Conservation (phyloP, 1,284 basidiomycete species). For the Ceratobasidium sp. region DNA sequence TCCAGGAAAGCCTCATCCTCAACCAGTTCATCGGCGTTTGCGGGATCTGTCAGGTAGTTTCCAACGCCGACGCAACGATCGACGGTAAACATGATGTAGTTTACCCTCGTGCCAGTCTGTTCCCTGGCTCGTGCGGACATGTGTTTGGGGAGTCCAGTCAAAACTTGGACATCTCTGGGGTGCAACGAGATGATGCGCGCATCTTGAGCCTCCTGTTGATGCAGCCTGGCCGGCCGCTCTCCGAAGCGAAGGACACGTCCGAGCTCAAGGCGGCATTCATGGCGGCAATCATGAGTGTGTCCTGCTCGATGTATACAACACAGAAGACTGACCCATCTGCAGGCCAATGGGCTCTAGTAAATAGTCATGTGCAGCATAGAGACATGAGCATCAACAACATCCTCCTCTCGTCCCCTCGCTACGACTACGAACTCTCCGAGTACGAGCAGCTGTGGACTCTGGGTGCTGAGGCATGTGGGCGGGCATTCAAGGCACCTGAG, state of each 20-base stretch:
- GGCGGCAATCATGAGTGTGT: slow-evolving; percentile 10
- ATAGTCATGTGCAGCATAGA: background rate
- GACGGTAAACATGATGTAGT: background rate
- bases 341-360: slow-evolving; percentile 9
- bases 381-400: slow-evolving; percentile 1
- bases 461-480: background rate
- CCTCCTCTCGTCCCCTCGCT: background rate
- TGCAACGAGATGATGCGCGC: background rate
- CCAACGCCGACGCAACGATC: background rate
- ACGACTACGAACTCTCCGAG: background rate
- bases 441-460: background rate
- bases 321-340: background rate
- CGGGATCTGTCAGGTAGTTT: background rate
- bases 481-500: background rate
- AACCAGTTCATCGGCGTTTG: background rate
- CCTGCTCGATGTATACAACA: background rate
- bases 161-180: background rate
- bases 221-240: background rate
- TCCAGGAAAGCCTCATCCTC: background rate
- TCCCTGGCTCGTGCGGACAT: background rate
- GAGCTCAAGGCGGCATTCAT: slow-evolving; percentile 3
- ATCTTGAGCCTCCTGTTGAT: background rate
- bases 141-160: background rate
- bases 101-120: background rate
- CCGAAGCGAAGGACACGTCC: background rate